These are phyloP conservation scores for Cryptococcus jaspeensis DNA, from an alignment of 1,284 basidiomycete genomes.

Conservation along the genomic window DNA sequence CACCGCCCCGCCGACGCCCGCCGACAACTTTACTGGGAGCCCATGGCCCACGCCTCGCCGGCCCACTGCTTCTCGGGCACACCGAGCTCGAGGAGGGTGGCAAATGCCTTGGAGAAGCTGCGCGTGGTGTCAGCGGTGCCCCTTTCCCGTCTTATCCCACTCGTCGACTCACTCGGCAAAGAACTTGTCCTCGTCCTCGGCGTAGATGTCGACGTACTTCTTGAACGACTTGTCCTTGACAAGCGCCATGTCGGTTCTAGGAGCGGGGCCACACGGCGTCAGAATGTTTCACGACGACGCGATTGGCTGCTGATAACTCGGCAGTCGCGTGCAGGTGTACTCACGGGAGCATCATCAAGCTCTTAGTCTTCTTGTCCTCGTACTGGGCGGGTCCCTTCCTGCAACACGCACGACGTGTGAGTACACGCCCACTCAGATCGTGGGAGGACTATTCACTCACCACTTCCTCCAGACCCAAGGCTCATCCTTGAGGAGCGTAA, in stretches of 20 bases:
- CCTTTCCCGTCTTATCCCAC: neutral
- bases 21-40: conserved; percentile 42
- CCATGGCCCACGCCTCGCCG: conserved; percentile 71
- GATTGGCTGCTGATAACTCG: neutral
- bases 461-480: conserved; percentile 63
- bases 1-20: too few species aligned
- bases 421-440: neutral
- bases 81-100: conserved; percentile 81
- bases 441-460: conserved; percentile 23
- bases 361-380: conserved; percentile 83
- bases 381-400: conserved; percentile 93
- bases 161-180: conserved; percentile 73
- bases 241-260: conserved; percentile 72
- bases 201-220: conserved; percentile 78
- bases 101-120: conserved; percentile 76
- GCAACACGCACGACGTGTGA: conserved; percentile 3
- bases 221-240: conserved; percentile 84
- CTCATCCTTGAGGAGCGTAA: conserved; percentile 77
- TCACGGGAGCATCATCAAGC: conserved; percentile 93
- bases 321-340: conserved; percentile 28
- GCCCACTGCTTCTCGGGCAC: conserved; percentile 76
- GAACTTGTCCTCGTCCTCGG: conserved; percentile 75
- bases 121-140: neutral
- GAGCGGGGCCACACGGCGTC: neutral
- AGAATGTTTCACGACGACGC: neutral